These are phyloP conservation scores for Fonsecaea multimorphosa DNA, from an alignment of 2,329 filamentous ascomycete genomes.

Conservation along the genomic window DNA sequence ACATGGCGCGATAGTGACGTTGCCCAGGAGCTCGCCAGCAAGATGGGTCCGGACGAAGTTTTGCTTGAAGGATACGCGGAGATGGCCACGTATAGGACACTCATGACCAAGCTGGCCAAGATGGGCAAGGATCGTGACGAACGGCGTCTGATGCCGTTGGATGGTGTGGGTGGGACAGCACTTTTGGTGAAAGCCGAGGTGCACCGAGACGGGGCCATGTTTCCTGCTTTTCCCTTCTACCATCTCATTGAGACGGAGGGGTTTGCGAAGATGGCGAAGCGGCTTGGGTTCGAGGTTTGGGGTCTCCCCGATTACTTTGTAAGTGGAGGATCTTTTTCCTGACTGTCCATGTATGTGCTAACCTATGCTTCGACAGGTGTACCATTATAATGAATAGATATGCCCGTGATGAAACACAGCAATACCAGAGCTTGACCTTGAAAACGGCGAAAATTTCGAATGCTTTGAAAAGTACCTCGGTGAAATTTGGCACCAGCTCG, in stretches of 20 bases:
- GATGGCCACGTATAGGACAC: conserved; percentile 85
- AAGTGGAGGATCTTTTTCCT: conserved; percentile 45
- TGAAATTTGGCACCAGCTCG: too few species aligned
- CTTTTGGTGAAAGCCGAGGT: conserved; percentile 95
- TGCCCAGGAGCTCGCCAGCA: conserved; percentile 74
- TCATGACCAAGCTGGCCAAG: conserved; percentile 85
- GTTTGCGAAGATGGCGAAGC: conserved; percentile 94
- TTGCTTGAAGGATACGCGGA: conserved; percentile 91
- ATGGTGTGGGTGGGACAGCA: conserved; percentile 92
- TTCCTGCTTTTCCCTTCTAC: conserved; percentile 94
- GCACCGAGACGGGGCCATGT: conserved; percentile 97
- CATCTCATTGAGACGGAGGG: conserved; percentile 97
- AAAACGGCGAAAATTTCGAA: too few species aligned
- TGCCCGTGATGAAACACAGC: background rate
- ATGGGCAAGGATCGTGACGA: conserved; percentile 61
- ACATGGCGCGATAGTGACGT: conserved; percentile 91
- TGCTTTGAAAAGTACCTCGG: too few species aligned
- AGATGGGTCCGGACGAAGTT: conserved; percentile 91
- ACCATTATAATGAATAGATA: conserved; percentile 40
- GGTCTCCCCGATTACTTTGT: conserved; percentile 98
- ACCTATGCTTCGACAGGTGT: conserved; percentile 30
- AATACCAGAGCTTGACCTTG: background rate
- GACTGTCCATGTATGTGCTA: background rate
- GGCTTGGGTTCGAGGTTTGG: conserved; percentile 81
- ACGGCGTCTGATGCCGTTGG: conserved; percentile 73